Conservation (phyloP, 148 eudicot species). For the Talinum fruticosum region DNA sequence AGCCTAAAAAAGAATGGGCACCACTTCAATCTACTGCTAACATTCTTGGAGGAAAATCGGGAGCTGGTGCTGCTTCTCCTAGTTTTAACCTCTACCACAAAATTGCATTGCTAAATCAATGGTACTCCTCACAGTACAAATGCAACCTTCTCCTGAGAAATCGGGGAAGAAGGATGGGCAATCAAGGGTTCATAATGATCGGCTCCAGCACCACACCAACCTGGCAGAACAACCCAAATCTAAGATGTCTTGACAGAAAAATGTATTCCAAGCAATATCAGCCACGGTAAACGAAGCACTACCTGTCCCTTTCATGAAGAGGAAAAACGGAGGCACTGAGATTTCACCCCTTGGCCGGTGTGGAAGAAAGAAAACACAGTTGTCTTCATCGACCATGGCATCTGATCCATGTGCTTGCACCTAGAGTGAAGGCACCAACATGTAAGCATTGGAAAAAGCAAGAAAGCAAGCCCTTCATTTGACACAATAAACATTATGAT, state of each 20-base stretch:
- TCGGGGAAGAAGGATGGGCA: constrained; percentile 51
- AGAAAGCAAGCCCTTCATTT: constrained; percentile 3
- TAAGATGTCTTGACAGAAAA: neutral
- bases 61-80: constrained; percentile 28
- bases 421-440: constrained; percentile 27
- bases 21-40: constrained; percentile 24
- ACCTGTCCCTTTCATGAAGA: constrained; percentile 99
- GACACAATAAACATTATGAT: too few species aligned
- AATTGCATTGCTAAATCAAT: constrained; percentile 25
- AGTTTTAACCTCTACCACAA: constrained; percentile 42
- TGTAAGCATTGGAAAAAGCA: neutral
- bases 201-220: constrained; percentile 96
- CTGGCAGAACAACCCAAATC: constrained; percentile 28
- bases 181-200: constrained; percentile 92
- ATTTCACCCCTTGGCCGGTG: constrained; percentile 84
- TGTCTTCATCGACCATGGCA: constrained; percentile 96
- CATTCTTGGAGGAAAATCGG: constrained; percentile 31
- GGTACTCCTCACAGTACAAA: constrained; percentile 56
- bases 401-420: constrained; percentile 98
- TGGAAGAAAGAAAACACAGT: constrained; percentile 93
- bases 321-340: constrained; percentile 68
- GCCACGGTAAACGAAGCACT: neutral
- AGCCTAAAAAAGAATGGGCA: constrained; percentile 21
- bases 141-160: constrained; percentile 75
- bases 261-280: neutral